Conservation (phyloP, 192 early-diverging fungal species). For the Umbelopsis vinacea region DNA sequence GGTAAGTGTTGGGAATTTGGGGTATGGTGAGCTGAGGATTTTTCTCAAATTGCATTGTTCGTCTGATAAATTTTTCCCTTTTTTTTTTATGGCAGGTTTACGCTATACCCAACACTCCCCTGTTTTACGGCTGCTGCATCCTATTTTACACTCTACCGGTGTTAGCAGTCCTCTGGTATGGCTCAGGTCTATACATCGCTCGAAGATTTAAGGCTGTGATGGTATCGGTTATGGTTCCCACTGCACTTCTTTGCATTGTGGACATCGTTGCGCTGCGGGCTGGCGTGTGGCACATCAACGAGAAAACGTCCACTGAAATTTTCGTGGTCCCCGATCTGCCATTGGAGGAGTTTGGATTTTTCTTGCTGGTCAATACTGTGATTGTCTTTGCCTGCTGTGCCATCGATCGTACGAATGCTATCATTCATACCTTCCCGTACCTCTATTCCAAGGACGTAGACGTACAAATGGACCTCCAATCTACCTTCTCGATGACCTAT, state of each 20-base stretch:
- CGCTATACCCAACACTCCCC: slow-evolving; percentile 37
- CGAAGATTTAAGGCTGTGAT: slow-evolving; percentile 28
- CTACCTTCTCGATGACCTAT: not conserved
- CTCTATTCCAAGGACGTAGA: not conserved
- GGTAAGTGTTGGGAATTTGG: slow-evolving; percentile 5
- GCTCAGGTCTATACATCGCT: slow-evolving; percentile 50
- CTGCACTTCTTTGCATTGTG: slow-evolving; percentile 52
- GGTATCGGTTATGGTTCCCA: slow-evolving; percentile 40
- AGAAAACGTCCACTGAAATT: slow-evolving; percentile 41
- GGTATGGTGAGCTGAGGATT: not conserved
- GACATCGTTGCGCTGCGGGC: slow-evolving; percentile 48
- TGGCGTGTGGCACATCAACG: slow-evolving; percentile 54
- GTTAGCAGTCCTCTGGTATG: slow-evolving; percentile 52
- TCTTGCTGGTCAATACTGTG: slow-evolving; percentile 48
- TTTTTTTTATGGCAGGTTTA: too few species aligned
- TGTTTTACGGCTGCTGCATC: slow-evolving; percentile 54
- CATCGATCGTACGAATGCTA: slow-evolving; percentile 34
- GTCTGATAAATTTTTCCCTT: not conserved
- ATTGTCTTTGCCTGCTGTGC: slow-evolving; percentile 44
- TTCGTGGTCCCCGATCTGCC: slow-evolving; percentile 48
- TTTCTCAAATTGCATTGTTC: not conserved
- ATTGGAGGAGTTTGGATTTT: slow-evolving; percentile 55
- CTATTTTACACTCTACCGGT: slow-evolving; percentile 53
- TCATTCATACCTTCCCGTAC: slow-evolving; percentile 30
- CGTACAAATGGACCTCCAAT: not conserved